Evolutionary conservation across 1,284 basidiomycete genomes (phyloP).

Genomic region (Leccinum griseonigrum): DNA sequence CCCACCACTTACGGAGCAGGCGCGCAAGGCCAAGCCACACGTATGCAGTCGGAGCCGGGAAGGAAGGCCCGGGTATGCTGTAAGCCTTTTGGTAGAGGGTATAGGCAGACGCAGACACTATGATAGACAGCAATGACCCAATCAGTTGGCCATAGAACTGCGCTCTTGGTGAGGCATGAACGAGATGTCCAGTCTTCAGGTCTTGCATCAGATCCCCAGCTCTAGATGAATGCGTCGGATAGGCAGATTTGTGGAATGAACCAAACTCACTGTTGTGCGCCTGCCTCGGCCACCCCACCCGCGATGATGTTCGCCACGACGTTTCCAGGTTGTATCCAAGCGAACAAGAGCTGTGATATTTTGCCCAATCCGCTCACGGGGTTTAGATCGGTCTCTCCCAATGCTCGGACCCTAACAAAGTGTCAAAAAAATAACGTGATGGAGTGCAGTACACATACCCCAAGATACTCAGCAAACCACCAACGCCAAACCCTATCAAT

Average conservation of each 20-base stretch:
- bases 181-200: constrained; percentile 91
- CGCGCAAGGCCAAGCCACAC: constrained; percentile 91
- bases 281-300: constrained; percentile 94
- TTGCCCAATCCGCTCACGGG: constrained; percentile 95
- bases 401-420: constrained; percentile 69
- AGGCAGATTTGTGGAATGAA: not conserved
- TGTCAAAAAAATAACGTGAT: constrained; percentile 11
- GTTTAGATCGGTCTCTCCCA: constrained; percentile 93
- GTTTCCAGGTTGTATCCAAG: constrained; percentile 91
- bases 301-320: constrained; percentile 96
- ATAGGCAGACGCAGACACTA: constrained; percentile 88
- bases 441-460: constrained; percentile 54
- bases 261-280: constrained; percentile 80
- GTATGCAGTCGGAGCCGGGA: constrained; percentile 92
- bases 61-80: constrained; percentile 83
- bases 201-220: constrained; percentile 99
- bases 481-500: constrained; percentile 78
- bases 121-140: constrained; percentile 82
- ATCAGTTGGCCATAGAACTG: constrained; percentile 90
- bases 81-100: constrained; percentile 87
- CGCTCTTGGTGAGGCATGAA: constrained; percentile 82
- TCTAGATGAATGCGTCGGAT: constrained; percentile 38
- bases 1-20: constrained; percentile 64
- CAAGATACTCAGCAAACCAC: constrained; percentile 81
- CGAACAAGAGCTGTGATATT: constrained; percentile 92